These are phyloP conservation scores for Cytospora schulzeri DNA, from an alignment of 2,329 filamentous ascomycete species.

Conservation along the genomic window DNA sequence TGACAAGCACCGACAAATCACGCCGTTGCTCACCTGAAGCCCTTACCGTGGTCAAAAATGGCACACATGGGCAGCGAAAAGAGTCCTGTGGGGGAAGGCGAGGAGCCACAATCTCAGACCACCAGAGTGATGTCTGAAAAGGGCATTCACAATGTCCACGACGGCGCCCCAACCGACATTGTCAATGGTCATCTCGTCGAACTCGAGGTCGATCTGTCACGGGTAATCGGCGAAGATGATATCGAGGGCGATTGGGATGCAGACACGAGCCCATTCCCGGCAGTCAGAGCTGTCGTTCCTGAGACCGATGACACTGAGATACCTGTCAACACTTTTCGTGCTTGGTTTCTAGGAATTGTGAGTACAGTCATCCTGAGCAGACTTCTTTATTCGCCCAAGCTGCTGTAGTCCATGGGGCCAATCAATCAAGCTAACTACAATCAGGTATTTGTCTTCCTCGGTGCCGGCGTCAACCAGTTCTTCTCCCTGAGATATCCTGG, in stretches of 20 bases:
- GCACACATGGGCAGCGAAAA: slow-evolving; percentile 15
- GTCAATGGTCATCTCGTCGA: slow-evolving; percentile 36
- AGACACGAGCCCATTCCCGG: slow-evolving; percentile 37
- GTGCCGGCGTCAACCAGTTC: slow-evolving; percentile 50
- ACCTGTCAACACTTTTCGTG: slow-evolving; percentile 48
- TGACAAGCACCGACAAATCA: neutral
- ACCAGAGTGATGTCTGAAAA: slow-evolving; percentile 8
- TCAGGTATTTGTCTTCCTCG: slow-evolving; percentile 47
- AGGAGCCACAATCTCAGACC: slow-evolving; percentile 5
- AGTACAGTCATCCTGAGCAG: slow-evolving; percentile 8
- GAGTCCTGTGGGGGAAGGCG: slow-evolving; percentile 6
- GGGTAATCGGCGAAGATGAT: slow-evolving; percentile 33
- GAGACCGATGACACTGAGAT: slow-evolving; percentile 38
- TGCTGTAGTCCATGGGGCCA: neutral
- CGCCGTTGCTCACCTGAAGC: neutral
- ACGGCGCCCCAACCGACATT: slow-evolving; percentile 12
- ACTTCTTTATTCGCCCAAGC: neutral
- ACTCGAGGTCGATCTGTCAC: slow-evolving; percentile 37
- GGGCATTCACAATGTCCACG: slow-evolving; percentile 1
- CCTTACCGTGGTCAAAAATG: neutral
- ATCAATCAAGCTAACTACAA: neutral
- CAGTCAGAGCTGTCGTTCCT: slow-evolving; percentile 38
- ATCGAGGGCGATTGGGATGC: slow-evolving; percentile 38
- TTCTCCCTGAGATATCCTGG: slow-evolving; percentile 50
- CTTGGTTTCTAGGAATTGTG: slow-evolving; percentile 47